Base-by-base conservation (phyloP, 164 flowering plant species). In the Litsea cubeba region DNA sequence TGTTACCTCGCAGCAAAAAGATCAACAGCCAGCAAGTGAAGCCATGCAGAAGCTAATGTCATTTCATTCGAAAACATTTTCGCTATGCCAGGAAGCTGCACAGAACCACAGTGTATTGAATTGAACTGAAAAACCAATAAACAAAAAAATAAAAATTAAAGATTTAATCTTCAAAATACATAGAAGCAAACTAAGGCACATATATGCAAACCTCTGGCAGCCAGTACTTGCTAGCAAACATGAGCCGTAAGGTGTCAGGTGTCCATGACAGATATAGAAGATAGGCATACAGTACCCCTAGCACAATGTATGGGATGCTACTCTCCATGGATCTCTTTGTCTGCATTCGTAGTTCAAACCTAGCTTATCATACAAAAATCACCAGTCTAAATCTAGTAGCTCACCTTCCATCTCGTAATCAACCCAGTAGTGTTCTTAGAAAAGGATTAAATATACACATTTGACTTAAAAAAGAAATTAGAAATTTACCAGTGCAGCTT, bases 11-110 rank as follows among this genome's bases (percentile, higher is more conserved):
- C 98, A 57, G 99, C 98, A 79, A 91, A 95, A 75, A 95, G 93
- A 86, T 93, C 98, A 0, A 95, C 81, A 51, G 81, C 92, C 78
- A 95, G 77, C 75, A 92, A 78, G 76, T 92, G 99, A 83, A 95
- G 86, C 99, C 98, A 95, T 3, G 97, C 99, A 57, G 99, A 95
- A 80, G 98, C 92, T 75, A 95, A 71, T 6, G 98, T 92, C 89
- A 93, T 85, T 77, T 95, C 98, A 77, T 76, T 91, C 24, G 94
- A 80, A 80, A 95, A 95, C 97, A 95, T 87, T 81, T 86, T 91
- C 32, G 89, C 87, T 30, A 95, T 95, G 35, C 95, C 93, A 58
- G 89, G 80, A 24, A 95, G 81, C 99, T 95, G 87, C 78, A 82
- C 65, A 75, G 18, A 15, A 17, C 60, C 60, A 54, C 60, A 54